Conservation (phyloP, 495 filamentous ascomycete genomes). For the Aspergillus homomorphus region DNA sequence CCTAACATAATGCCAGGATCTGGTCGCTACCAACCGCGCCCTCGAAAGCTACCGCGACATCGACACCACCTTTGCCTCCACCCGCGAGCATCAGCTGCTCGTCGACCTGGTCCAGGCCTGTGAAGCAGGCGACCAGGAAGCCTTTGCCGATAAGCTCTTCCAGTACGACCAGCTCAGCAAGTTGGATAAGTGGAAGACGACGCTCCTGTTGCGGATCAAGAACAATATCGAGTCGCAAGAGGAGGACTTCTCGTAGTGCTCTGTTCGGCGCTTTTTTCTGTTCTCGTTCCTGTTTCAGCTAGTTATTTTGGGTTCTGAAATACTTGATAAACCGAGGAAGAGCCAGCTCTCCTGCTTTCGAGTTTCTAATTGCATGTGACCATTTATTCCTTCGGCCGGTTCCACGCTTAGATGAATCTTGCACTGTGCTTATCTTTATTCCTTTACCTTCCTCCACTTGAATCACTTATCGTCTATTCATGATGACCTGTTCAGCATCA, state of each 20-base stretch:
- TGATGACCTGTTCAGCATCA: no score
- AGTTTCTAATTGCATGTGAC: not conserved
- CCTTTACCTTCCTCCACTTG: no score
- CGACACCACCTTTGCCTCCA: constrained; percentile 69
- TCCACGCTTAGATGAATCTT: constrained; percentile 2
- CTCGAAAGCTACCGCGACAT: constrained; percentile 78
- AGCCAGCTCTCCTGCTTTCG: not conserved
- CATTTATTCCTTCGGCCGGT: not conserved
- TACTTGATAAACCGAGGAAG: constrained; percentile 9
- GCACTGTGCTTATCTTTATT: not conserved
- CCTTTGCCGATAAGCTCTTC: constrained; percentile 80
- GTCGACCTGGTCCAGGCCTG: constrained; percentile 68
- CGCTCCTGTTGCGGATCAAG: constrained; percentile 78
- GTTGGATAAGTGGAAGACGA: constrained; percentile 94
- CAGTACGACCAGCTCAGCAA: constrained; percentile 86
- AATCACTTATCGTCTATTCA: no score
- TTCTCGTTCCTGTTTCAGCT: constrained; percentile 3
- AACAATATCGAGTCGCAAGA: constrained; percentile 70
- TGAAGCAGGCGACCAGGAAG: constrained; percentile 70
- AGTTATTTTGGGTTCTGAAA: constrained; percentile 1
- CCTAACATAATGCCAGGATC: constrained; percentile 46
- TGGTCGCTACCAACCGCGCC: constrained; percentile 71
- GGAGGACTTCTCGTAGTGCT: constrained; percentile 66
- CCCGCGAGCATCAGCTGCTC: constrained; percentile 76
- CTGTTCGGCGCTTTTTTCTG: constrained; percentile 17